phyloP scores from a whole-genome alignment of 371 early-diverging fungal species.

The Choanephora cucurbitarum region DNA sequence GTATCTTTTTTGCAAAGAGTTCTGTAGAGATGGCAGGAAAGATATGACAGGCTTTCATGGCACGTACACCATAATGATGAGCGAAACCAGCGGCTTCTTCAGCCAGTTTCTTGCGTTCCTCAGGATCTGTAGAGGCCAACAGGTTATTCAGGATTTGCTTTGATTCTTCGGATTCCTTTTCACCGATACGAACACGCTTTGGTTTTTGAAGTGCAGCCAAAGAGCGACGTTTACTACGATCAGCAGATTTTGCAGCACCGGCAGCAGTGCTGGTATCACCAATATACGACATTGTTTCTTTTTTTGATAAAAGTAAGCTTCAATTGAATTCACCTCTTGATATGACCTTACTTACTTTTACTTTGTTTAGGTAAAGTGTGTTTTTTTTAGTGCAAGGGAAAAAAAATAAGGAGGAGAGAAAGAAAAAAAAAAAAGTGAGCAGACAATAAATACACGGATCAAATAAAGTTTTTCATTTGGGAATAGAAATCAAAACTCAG shows the following conservation, averaged over 20 bases:
- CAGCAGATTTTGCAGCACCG: slow-evolving; percentile 42
- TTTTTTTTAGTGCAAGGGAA: slow-evolving; percentile 1
- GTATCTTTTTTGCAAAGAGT: slow-evolving; percentile 69
- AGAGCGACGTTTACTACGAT: slow-evolving; percentile 37
- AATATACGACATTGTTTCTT: slow-evolving; percentile 28
- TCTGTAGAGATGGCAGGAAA: slow-evolving; percentile 59
- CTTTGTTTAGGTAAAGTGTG: not conserved
- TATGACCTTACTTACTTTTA: not conserved
- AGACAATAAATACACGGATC: not conserved
- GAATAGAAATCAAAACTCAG: slow-evolving; percentile 3
- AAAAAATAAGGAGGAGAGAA: not conserved
- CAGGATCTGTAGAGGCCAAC: slow-evolving; percentile 27
- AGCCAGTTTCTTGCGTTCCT: slow-evolving; percentile 36
- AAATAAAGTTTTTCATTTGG: not conserved
- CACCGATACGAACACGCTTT: slow-evolving; percentile 43
- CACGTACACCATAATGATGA: slow-evolving; percentile 54
- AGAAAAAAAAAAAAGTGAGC: not conserved
- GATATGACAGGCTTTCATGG: slow-evolving; percentile 58
- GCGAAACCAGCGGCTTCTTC: slow-evolving; percentile 42
- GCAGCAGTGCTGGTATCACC: slow-evolving; percentile 43
- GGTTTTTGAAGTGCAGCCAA: slow-evolving; percentile 33
- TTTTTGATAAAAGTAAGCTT: not conserved
- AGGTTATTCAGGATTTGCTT: slow-evolving; percentile 41
- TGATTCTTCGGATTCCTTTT: slow-evolving; percentile 45
- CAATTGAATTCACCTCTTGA: not conserved